Evolutionary conservation across 441 rosid genomes (phyloP), one percentile per base, ranked within the genome.

Genomic region (Brassica hybrid): DNA sequence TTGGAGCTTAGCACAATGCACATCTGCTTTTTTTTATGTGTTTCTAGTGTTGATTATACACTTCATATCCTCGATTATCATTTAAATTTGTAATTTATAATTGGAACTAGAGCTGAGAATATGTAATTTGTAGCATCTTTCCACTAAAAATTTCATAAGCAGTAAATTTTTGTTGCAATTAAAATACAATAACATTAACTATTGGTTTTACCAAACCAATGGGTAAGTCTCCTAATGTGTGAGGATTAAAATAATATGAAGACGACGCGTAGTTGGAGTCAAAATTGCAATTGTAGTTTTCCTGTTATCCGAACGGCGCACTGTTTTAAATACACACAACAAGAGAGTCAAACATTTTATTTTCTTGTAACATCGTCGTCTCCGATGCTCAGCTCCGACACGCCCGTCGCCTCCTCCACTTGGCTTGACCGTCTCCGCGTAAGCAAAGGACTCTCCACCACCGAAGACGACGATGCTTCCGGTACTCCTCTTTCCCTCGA

Each of bases 381-480:
- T 10, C 71, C 80, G 79, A 93, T 93, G 98, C 83, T 88, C 62
- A 91, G 87, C 84, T 86, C 98, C 60, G 85, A 72, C 67, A 86
- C 84, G 86, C 84, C 93, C 18, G 18, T 23, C 77, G 76, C 81
- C 54, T 85, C 81, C 54, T 85, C 94, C 12, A 87, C 81, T 79
- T 94, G 98, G 97, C 88, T 94, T 63, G 91, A 89, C 79, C 96
- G 98, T 11, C 93, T 94, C 69, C 91, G 98, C 21, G 80, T 94
- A 56, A 86, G 68, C 84, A 91, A 84, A 82, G 98, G 98, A 81
- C 77, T 94, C 65, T 86, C 97, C 7, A 54, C 83, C 77, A 79
- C 94, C 2, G 50, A 84, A 43, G 84, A 77, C 56, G 92, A 88
- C 32, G 78, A 86, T 80, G 82, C 83, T 80, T 89, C 82, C 69